phyloP scores from a whole-genome alignment of 352 stramenopile genomes.

The Phytophthora capsici region DNA sequence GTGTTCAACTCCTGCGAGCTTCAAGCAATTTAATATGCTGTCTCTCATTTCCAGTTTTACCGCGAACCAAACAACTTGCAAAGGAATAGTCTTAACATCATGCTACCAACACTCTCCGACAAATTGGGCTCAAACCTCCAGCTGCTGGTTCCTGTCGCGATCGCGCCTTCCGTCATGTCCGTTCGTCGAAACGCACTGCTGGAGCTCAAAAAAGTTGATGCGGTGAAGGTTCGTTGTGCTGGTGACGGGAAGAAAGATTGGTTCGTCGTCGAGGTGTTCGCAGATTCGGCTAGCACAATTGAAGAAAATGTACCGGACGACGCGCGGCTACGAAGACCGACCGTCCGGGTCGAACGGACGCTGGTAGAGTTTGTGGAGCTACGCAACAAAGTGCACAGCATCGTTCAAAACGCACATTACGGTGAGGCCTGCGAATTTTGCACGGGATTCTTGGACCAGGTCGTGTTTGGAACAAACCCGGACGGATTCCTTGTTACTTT shows the following conservation, averaged over 20 bases:
- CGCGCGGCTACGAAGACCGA: constrained; percentile 7
- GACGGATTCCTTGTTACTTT: constrained; percentile 27
- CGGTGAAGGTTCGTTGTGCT: constrained; percentile 8
- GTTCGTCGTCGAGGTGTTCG: constrained; percentile 27
- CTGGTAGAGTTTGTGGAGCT: constrained; percentile 27
- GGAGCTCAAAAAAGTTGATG: constrained; percentile 29
- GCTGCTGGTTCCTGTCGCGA: constrained; percentile 11
- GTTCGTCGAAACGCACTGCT: constrained; percentile 22
- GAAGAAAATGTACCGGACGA: constrained; percentile 2
- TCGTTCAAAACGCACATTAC: constrained; percentile 20
- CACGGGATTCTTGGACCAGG: constrained; percentile 25
- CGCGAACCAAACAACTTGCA: background rate
- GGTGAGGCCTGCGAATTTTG: constrained; percentile 34
- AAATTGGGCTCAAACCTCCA: constrained; percentile 26
- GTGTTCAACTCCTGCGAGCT: background rate
- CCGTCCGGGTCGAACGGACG: constrained; percentile 21
- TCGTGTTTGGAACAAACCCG: constrained; percentile 36
- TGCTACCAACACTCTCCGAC: constrained; percentile 31
- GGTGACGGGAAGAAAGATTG: constrained; percentile 19
- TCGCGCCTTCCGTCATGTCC: constrained; percentile 10
- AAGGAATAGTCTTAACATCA: background rate
- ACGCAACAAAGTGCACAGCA: constrained; percentile 30
- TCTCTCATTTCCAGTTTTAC: constrained; percentile 22
- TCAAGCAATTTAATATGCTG: background rate
- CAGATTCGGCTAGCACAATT: constrained; percentile 2